phyloP scores from a whole-genome alignment of 2,329 filamentous ascomycete genomes.

The Neonectria ditissima region DNA sequence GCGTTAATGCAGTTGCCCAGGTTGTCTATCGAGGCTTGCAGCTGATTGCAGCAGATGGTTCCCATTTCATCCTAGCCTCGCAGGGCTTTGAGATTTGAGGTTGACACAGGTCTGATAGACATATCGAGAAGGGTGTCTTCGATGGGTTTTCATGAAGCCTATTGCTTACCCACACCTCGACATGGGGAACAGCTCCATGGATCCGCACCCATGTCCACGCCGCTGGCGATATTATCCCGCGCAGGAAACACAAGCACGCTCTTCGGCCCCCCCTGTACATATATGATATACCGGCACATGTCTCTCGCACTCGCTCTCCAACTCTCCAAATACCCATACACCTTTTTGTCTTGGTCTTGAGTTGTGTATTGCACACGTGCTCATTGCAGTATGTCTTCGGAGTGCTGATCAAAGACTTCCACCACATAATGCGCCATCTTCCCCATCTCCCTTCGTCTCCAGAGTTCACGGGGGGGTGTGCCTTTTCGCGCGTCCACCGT shows the following conservation, averaged over 20 bases:
- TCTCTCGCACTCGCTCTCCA: not conserved
- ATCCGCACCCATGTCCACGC: slow-evolving; percentile 5
- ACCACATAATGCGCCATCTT: not conserved
- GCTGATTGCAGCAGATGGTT: slow-evolving; percentile 9
- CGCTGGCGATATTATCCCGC: not conserved
- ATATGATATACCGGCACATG: too few relatives aligned
- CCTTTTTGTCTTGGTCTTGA: too few relatives aligned
- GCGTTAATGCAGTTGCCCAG: not conserved
- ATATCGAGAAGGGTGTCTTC: not conserved
- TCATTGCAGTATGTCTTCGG: not conserved
- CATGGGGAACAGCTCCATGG: not conserved
- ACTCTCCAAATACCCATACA: not conserved
- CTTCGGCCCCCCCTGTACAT: not conserved
- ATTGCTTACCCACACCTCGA: slow-evolving; percentile 15
- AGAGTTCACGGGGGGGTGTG: slow-evolving; percentile 13
- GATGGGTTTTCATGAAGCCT: not conserved
- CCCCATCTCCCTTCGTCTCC: not conserved
- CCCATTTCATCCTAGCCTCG: slow-evolving; percentile 7
- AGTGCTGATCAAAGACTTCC: not conserved
- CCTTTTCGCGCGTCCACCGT: not conserved
- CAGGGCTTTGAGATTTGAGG: slow-evolving; percentile 3
- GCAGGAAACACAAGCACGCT: slow-evolving; percentile 4
- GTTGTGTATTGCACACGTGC: not conserved
- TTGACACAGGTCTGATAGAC: slow-evolving; percentile 5
- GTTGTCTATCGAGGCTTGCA: slow-evolving; percentile 15